These are phyloP conservation scores for Meredithiella fracta DNA, from an alignment of 2,329 filamentous ascomycete species.

Conservation along the genomic window DNA sequence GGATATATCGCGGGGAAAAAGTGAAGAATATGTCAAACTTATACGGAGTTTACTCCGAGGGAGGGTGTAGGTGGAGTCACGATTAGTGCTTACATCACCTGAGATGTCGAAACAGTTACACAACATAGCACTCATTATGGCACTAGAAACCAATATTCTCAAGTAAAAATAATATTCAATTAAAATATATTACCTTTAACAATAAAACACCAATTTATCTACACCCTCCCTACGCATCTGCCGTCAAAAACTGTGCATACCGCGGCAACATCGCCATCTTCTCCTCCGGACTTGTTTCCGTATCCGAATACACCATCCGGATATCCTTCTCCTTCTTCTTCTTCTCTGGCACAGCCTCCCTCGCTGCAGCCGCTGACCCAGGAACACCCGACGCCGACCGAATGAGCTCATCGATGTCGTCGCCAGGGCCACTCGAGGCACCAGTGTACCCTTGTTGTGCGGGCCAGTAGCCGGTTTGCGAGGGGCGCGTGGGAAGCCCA, in stretches of 20 bases:
- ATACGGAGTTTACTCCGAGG: not conserved
- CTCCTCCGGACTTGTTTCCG: slow-evolving; percentile 71
- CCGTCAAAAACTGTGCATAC: slow-evolving; percentile 47
- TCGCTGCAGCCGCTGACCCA: slow-evolving; percentile 29
- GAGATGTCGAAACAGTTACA: no score
- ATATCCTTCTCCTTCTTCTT: slow-evolving; percentile 51
- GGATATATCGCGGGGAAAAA: not conserved
- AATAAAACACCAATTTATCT: not conserved
- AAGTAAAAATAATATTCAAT: not conserved
- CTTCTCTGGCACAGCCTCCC: slow-evolving; percentile 29
- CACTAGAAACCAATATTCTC: no score
- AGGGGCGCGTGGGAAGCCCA: slow-evolving; percentile 29
- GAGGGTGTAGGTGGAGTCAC: no score
- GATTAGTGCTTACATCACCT: no score
- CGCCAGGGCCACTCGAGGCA: slow-evolving; percentile 22
- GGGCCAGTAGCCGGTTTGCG: slow-evolving; percentile 11
- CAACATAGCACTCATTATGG: no score
- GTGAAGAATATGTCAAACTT: not conserved
- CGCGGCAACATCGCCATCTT: slow-evolving; percentile 64
- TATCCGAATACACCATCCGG: slow-evolving; percentile 67
- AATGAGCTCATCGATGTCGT: slow-evolving; percentile 50
- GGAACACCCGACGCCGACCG: slow-evolving; percentile 28
- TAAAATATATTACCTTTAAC: not conserved
- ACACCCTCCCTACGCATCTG: slow-evolving; percentile 9
- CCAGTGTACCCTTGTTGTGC: slow-evolving; percentile 16